A percentile compares a stretch with the other conserved stretches of the same genome.
phyloP scores from a whole-genome alignment of 495 filamentous ascomycete genomes.

The Penicillium maclennaniae region DNA sequence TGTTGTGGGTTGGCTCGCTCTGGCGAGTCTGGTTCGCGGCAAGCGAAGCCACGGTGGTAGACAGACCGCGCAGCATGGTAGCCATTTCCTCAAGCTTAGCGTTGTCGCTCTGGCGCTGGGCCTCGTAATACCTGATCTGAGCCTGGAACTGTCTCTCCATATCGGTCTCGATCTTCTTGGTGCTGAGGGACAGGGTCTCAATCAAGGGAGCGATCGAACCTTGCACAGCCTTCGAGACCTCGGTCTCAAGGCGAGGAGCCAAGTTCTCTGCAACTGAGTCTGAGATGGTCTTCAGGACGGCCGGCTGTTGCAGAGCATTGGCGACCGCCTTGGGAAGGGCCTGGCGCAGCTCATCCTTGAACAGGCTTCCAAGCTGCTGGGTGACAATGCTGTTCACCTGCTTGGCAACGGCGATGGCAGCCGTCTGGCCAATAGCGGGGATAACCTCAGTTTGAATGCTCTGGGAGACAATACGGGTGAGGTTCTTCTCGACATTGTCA shows the following conservation, averaged over 20 bases:
- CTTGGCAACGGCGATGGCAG: slow-evolving; percentile 53
- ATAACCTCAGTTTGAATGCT: slow-evolving; percentile 64
- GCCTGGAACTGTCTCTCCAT: slow-evolving; percentile 62
- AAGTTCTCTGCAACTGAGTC: slow-evolving; percentile 67
- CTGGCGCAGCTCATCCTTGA: slow-evolving; percentile 54
- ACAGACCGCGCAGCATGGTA: slow-evolving; percentile 62
- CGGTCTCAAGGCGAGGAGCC: slow-evolving; percentile 61
- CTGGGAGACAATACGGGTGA: slow-evolving; percentile 63
- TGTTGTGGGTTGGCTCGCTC: slow-evolving; percentile 52
- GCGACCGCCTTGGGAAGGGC: slow-evolving; percentile 52
- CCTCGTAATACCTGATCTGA: slow-evolving; percentile 62
- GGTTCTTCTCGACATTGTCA: slow-evolving; percentile 80
- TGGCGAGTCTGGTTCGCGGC: slow-evolving; percentile 52
- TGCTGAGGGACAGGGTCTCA: slow-evolving; percentile 54
- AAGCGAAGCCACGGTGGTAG: slow-evolving; percentile 69
- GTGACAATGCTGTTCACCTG: slow-evolving; percentile 54
- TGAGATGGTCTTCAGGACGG: slow-evolving; percentile 63
- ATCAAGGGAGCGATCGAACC: slow-evolving; percentile 62
- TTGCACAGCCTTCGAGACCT: slow-evolving; percentile 59
- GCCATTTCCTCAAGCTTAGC: slow-evolving; percentile 83
- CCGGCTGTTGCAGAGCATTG: slow-evolving; percentile 63
- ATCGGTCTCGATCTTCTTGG: slow-evolving; percentile 57
- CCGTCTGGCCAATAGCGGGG: slow-evolving; percentile 50
- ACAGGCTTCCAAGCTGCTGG: slow-evolving; percentile 42
- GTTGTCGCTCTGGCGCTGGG: slow-evolving; percentile 64